These are phyloP conservation scores for Maudiozyma barnettii DNA, from an alignment of 805 yeast species.

Conservation along the genomic window DNA sequence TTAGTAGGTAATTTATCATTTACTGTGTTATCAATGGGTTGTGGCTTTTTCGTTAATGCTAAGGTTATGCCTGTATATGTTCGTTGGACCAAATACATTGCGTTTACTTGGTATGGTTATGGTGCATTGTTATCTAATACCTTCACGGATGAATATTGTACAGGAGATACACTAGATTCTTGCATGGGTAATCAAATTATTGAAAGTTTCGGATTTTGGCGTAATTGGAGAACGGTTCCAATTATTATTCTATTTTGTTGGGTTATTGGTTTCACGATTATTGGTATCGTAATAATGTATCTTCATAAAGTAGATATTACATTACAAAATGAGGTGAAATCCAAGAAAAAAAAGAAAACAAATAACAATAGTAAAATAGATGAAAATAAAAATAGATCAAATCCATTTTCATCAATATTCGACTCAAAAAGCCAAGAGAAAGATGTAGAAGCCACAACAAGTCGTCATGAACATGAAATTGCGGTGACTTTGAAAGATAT, in stretches of 20 bases:
- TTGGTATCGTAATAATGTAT: conserved; percentile 40
- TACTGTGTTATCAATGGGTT: conserved; percentile 66
- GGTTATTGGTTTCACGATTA: conserved; percentile 43
- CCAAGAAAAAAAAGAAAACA: conserved; percentile 6
- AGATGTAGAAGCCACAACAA: conserved; percentile 13
- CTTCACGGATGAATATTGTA: conserved; percentile 51
- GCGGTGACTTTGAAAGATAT: conserved; percentile 11
- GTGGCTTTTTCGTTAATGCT: conserved; percentile 74
- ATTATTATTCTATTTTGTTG: conserved; percentile 50
- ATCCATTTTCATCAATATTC: conserved; percentile 2
- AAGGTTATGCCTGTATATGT: conserved; percentile 74
- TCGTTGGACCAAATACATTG: conserved; percentile 70
- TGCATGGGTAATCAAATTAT: conserved; percentile 43
- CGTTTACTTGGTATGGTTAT: conserved; percentile 71
- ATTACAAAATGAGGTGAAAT: conserved; percentile 17
- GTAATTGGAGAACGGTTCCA: conserved; percentile 59
- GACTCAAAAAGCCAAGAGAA: conserved; percentile 1
- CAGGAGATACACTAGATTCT: conserved; percentile 32
- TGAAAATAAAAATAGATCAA: neutral
- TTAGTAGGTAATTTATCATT: conserved; percentile 53
- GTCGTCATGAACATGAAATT: conserved; percentile 4
- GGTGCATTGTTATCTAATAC: conserved; percentile 61
- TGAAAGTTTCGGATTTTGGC: conserved; percentile 48
- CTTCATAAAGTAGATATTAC: conserved; percentile 34
- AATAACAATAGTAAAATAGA: neutral